These are phyloP conservation scores for Lactarius indigo DNA, from an alignment of 768 basidiomycete species.

Conservation along the genomic window DNA sequence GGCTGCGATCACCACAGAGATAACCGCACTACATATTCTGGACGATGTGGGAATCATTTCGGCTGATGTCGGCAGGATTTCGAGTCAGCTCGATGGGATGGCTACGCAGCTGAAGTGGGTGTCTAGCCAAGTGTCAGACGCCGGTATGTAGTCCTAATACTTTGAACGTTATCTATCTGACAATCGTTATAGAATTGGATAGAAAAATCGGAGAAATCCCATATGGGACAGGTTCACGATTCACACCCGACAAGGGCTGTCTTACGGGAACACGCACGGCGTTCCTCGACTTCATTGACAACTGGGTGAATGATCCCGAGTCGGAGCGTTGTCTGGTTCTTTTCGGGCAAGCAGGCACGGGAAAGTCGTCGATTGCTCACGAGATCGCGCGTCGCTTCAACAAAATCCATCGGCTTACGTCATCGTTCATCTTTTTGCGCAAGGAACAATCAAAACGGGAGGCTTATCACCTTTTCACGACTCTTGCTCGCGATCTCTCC, in stretches of 20 bases:
- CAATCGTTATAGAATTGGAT: background rate
- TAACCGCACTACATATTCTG: background rate
- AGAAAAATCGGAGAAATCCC: background rate
- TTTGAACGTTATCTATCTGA: background rate
- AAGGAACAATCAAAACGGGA: background rate
- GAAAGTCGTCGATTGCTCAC: background rate
- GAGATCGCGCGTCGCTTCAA: background rate
- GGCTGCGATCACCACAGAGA: background rate
- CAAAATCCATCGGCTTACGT: background rate
- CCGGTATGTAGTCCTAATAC: background rate
- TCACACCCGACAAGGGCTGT: background rate
- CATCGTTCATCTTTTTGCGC: background rate
- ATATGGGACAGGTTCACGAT: background rate
- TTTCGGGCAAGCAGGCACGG: background rate
- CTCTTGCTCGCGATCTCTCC: background rate
- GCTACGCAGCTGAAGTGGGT: background rate
- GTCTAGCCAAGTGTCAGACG: background rate
- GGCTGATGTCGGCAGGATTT: background rate
- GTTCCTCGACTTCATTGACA: background rate
- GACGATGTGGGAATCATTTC: background rate
- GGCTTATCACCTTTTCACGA: background rate
- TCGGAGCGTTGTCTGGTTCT: background rate
- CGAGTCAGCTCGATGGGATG: background rate
- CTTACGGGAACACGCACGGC: background rate
- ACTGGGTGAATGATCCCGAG: background rate